Base-by-base conservation (phyloP, 805 yeast species). In the Huiozyma sinensis region DNA sequence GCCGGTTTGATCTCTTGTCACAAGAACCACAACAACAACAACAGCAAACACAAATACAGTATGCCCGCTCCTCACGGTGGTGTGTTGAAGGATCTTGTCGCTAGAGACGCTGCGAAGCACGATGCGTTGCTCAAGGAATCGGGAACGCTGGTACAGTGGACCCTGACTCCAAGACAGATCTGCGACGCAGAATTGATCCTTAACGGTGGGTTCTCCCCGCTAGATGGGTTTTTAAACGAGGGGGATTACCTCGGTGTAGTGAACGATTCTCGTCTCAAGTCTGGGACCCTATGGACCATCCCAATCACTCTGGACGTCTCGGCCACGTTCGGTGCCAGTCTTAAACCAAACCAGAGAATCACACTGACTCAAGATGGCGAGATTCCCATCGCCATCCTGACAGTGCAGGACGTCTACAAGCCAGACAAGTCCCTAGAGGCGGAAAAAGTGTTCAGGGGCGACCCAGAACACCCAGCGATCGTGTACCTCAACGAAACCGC, bases 401-500 rank as follows among this genome's bases (percentile, higher is more conserved):
- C 94, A 8, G 70, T 89, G 27, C 78, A 73, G 46, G 92, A 88
- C 50, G 75, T 85, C 32, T 89, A 83, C 71, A 71, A 71, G 55
- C 96, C 95, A 53, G 73, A 89, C 66, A 90, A 90, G 71, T 58
- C 68, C 45, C 61, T 62, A 13, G 97, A 89, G 70, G 96, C 96
- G 43, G 65, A 76, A 52, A 74, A 81, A 60, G 97, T 88, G 29
- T 90, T 87, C 69, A 79, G 97, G 63, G 97, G 97, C 49, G 97
- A 90, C 64, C 89, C 94, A 38, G 97, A 90, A 64, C 97, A 89
- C 67, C 97, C 97, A 17, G 97, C 97, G 9, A 72, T 84, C 56
- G 72, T 71, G 56, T 89, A 84, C 66, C 71, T 89, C 54, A 60
- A 65, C 57, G 79, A 83, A 49, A 70, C 73, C 42, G 89, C 89